Percentiles rank a stretch among this genome's conserved stretches.
phyloP scores from a whole-genome alignment of 352 stramenopile species.

The Phytophthora cajani region DNA sequence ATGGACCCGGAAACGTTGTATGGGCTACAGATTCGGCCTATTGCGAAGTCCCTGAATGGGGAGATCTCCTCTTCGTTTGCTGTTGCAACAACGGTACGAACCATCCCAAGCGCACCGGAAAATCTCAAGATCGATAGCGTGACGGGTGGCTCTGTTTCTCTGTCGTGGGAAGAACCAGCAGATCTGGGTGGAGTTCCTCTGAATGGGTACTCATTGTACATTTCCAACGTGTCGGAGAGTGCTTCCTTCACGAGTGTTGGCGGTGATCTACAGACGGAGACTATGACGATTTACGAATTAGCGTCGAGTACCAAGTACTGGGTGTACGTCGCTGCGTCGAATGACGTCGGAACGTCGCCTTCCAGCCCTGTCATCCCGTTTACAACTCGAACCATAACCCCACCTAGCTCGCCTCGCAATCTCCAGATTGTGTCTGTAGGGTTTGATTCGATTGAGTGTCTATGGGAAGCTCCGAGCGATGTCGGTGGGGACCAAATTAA shows the following conservation, averaged over 20 bases:
- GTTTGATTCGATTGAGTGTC: slow-evolving; percentile 33
- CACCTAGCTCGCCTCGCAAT: slow-evolving; percentile 43
- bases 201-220: slow-evolving; percentile 41
- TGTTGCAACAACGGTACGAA: slow-evolving; percentile 40
- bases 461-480: slow-evolving; percentile 48
- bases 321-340: slow-evolving; percentile 46
- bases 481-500: slow-evolving; percentile 44
- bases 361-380: slow-evolving; percentile 22
- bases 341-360: slow-evolving; percentile 45
- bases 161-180: slow-evolving; percentile 47
- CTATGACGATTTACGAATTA: slow-evolving; percentile 37
- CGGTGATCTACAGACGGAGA: slow-evolving; percentile 23
- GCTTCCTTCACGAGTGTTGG: slow-evolving; percentile 36
- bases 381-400: slow-evolving; percentile 33
- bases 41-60: slow-evolving; percentile 19
- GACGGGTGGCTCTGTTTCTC: slow-evolving; percentile 46
- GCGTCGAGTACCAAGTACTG: slow-evolving; percentile 46
- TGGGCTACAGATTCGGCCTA: slow-evolving; percentile 50
- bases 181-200: slow-evolving; percentile 60
- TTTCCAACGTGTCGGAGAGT: slow-evolving; percentile 15
- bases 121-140: slow-evolving; percentile 14
- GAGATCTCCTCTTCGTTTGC: slow-evolving; percentile 30
- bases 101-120: slow-evolving; percentile 39
- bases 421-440: slow-evolving; percentile 37
- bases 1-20: slow-evolving; percentile 66